Evolutionary conservation across 495 filamentous ascomycete species (phyloP), one percentile per base, ranked within the genome.

Genomic region (Ramalina peruviana): DNA sequence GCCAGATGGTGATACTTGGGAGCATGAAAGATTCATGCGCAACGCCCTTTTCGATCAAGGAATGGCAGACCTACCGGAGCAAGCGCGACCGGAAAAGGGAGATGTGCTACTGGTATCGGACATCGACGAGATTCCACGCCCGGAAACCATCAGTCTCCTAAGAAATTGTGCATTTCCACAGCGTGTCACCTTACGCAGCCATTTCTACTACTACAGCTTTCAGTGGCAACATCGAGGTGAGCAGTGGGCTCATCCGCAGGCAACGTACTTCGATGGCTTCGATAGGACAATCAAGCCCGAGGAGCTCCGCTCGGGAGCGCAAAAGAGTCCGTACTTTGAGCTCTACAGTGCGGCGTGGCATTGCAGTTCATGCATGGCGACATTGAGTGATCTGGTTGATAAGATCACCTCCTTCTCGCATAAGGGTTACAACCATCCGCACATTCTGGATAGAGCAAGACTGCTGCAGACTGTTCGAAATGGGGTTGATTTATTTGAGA

Each of bases 151-250:
- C 12, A 50, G 57, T 7, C 49, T 70, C 2, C 65, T 79, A 0
- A 67, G 68, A 2, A 62, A 66, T 5, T 79, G 74, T 62, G 49
- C 44, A 3, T 75, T 76, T 59, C 73, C 74, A 1, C 65, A 63
- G 11, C 68, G 74, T 10, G 60, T 74, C 21, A 78, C 74, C 6
- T 65, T 79, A n/a, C 58, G 67, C 15, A 70, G 62, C 20, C 56
- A 64, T 21, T 76, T 74, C 60, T 77, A 77, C 57, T 75, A 75
- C 56, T 79, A 79, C 62, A 65, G 60, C 49, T 79, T 77, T 60
- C 74, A 78, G 58, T 76, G 67, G 60, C 60, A 67, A 33, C 74
- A 75, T 46, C 60, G 58, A 12, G 69, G 67, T n/a, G 19, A 60
- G 23, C 67, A 76, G 52, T 78, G 74, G 74, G 54, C 64, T 11